Percentiles rank a stretch among this genome's conserved stretches.
phyloP scores from a whole-genome alignment of 495 filamentous ascomycete species.

The Pseudomonodictys pantanalensis region DNA sequence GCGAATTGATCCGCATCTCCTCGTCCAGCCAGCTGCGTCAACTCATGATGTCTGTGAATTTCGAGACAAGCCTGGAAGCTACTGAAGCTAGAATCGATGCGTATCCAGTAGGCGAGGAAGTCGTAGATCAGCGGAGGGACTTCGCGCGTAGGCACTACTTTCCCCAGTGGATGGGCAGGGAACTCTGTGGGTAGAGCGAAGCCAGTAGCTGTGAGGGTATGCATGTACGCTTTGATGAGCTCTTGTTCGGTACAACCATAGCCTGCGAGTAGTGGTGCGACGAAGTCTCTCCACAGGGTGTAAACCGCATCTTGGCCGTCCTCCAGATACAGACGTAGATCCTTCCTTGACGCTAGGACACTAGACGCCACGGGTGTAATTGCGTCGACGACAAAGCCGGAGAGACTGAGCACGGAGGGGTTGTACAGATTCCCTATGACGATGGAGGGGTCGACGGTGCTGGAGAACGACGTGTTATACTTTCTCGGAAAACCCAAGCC shows the following conservation, averaged over 20 bases:
- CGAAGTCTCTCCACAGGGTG: not conserved
- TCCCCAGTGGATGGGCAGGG: not conserved
- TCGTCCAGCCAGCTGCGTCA: not conserved
- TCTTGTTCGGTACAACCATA: not conserved
- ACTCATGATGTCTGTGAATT: too few species aligned
- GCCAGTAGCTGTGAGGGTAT: constrained; percentile 5
- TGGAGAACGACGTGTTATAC: constrained; percentile 1
- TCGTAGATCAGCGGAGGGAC: not conserved
- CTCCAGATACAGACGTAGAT: not conserved
- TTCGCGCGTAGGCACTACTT: not conserved
- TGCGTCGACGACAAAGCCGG: not conserved
- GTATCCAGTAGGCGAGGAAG: not conserved
- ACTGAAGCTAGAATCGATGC: not conserved
- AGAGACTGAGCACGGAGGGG: not conserved
- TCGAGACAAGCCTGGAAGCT: not conserved
- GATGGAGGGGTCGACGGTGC: not conserved
- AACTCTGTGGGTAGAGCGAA: constrained; percentile 6
- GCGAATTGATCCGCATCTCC: constrained; percentile 7
- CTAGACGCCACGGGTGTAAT: not conserved
- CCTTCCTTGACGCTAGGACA: not conserved
- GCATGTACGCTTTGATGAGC: not conserved
- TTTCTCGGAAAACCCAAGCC: not conserved
- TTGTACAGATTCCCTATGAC: not conserved
- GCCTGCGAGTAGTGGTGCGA: not conserved
- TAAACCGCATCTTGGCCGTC: not conserved